Percentiles rank a stretch among this genome's conserved stretches.
phyloP scores from a whole-genome alignment of 192 early-diverging fungal species.

The Backusella macrospora region DNA sequence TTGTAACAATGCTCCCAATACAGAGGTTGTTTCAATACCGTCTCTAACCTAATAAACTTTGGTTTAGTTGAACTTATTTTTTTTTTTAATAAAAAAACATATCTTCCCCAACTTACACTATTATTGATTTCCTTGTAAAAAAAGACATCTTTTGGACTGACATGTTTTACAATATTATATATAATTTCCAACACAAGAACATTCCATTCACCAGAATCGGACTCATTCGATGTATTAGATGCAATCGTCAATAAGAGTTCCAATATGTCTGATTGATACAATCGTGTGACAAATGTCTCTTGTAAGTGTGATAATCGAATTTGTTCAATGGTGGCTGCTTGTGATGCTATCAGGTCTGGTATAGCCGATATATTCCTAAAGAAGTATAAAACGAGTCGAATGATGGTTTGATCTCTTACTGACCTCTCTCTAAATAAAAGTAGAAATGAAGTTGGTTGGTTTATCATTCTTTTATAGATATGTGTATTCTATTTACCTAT shows the following conservation, averaged over 20 bases:
- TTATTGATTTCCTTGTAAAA: background rate
- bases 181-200: slow-evolving; percentile 62
- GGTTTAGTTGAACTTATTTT: background rate
- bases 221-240: slow-evolving; percentile 56
- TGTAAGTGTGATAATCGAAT: slow-evolving; percentile 66
- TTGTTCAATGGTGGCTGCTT: slow-evolving; percentile 55
- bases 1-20: slow-evolving; percentile 20
- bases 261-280: slow-evolving; percentile 64
- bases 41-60: background rate
- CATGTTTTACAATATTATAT: slow-evolving; percentile 60
- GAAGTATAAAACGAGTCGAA: slow-evolving; percentile 72
- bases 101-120: slow-evolving; percentile 6
- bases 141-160: slow-evolving; percentile 52
- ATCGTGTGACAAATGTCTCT: slow-evolving; percentile 34
- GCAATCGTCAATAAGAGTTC: slow-evolving; percentile 74
- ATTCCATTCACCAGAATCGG: slow-evolving; percentile 67
- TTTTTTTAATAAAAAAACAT: background rate
- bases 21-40: slow-evolving; percentile 30
- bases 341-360: slow-evolving; percentile 65
- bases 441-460: background rate
- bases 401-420: slow-evolving; percentile 58
- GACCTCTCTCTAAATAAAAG: slow-evolving; percentile 55
- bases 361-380: slow-evolving; percentile 85
- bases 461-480: background rate
- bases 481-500: slow-evolving; percentile 45